Evolutionary conservation across 2,329 filamentous ascomycete species (phyloP).

Genomic region (Scedosporium aurantiacum): DNA sequence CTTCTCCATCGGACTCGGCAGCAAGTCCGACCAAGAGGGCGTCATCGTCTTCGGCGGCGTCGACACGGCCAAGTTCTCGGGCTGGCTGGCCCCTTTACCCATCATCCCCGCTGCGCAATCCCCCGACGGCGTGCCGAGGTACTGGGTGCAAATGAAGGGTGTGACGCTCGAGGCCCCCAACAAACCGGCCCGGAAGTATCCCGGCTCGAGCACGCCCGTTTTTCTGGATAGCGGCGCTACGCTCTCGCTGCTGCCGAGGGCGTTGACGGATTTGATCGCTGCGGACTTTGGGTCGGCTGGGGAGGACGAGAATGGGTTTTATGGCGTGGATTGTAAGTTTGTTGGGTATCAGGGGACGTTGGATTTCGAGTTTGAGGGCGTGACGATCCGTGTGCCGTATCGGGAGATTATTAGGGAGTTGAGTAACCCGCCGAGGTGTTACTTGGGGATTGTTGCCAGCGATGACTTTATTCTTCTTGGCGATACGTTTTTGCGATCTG

Average conservation of each 20-base stretch:
- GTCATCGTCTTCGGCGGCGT: constrained; percentile 58
- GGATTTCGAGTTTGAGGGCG: constrained; percentile 36
- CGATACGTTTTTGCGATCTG: constrained; percentile 42
- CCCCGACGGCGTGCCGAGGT: constrained; percentile 41
- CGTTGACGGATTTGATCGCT: constrained; percentile 38
- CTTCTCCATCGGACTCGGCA: constrained; percentile 55
- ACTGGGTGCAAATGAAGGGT: constrained; percentile 39
- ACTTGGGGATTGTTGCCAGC: constrained; percentile 37
- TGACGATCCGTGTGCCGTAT: constrained; percentile 38
- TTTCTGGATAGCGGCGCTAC: constrained; percentile 64
- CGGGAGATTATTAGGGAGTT: constrained; percentile 27
- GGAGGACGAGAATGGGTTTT: constrained; percentile 31
- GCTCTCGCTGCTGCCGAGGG: constrained; percentile 52
- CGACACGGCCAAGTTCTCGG: constrained; percentile 53
- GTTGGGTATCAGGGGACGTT: constrained; percentile 29
- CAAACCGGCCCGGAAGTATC: constrained; percentile 20
- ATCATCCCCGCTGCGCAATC: constrained; percentile 46
- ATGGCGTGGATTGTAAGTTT: constrained; percentile 32
- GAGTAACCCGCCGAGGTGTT: constrained; percentile 24
- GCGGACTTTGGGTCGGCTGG: constrained; percentile 33
- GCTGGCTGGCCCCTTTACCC: constrained; percentile 47
- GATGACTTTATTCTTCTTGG: constrained; percentile 37
- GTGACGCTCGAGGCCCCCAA: constrained; percentile 29
- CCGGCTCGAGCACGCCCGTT: constrained; percentile 35
- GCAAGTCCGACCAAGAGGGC: constrained; percentile 47